Percentiles rank a stretch among this genome's conserved stretches.
Conservation (phyloP, 176 grass and related monocot genomes). For the Coix lacrymajobi region DNA sequence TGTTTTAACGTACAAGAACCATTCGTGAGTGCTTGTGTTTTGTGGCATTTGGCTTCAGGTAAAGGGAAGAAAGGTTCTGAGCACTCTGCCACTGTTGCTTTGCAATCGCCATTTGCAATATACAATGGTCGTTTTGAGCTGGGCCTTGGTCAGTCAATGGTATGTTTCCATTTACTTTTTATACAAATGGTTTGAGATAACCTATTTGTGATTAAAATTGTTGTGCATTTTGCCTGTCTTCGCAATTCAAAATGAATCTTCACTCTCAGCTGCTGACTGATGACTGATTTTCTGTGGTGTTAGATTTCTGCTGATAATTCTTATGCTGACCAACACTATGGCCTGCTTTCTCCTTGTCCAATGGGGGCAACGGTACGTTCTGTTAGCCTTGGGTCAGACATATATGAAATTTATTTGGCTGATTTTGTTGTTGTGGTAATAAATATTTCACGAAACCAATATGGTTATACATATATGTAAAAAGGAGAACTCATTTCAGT, state of each 20-base stretch:
- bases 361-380: slow-evolving; percentile 53
- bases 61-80: slow-evolving; percentile 53
- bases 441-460: background rate
- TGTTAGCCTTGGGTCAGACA: slow-evolving; percentile 5
- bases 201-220: background rate
- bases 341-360: slow-evolving; percentile 54
- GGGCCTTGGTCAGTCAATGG: slow-evolving; percentile 74
- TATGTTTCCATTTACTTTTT: slow-evolving; percentile 23
- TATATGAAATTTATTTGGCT: background rate
- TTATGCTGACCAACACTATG: slow-evolving; percentile 64
- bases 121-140: slow-evolving; percentile 59
- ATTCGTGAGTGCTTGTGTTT: slow-evolving; percentile 5
- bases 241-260: background rate
- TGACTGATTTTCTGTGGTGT: background rate
- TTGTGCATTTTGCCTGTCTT: background rate
- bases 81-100: slow-evolving; percentile 43
- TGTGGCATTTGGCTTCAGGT: slow-evolving; percentile 35
- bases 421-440: background rate
- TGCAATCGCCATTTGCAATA: slow-evolving; percentile 36
- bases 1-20: background rate
- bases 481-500: background rate
- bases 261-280: background rate
- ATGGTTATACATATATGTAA: background rate
- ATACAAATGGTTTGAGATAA: background rate
- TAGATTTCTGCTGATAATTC: slow-evolving; percentile 54